Evolutionary conservation across 805 yeast species (phyloP), one percentile per base, ranked within the genome.

Genomic region (Blastobotrys mokoenaii): DNA sequence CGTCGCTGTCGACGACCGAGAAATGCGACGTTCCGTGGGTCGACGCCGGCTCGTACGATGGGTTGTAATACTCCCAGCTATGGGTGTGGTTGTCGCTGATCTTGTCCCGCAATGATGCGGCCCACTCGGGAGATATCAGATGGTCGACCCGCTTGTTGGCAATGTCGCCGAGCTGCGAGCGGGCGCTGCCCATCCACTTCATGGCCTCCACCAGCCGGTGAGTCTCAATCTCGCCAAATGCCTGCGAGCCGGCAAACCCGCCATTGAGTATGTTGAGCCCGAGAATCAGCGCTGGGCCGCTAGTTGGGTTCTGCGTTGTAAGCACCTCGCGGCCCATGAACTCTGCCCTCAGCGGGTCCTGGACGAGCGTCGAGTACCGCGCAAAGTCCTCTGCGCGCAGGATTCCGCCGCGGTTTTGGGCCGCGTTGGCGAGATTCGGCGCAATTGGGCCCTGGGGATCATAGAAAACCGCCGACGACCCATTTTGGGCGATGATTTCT

Each of bases 21-120:
- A 89, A 78, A 57, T 87, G 95, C 0, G 97, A 74, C 0, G 98
- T 90, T 1, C 98, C 98, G 57, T 85, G 84, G 1, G 90, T 84
- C n/a, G 83, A 84, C 43, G 76, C 77, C 33, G 79, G 67, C 54
- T 83, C 87, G 59, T 78, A 90, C 12, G 80, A 77, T 0, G 97
- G 97, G 30, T 79, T 70, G 59, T 90, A 90, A 49, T 77, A 80
- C 31, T 72, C 60, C 89, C 90, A 88, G 6, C 66, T 69, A 25
- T 73, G 56, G 0, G 97, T 90, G 40, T 62, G 61, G 36, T 64
- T 51, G 49, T 76, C 81, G 27, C 77, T 68, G 45, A 86, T 82
- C 45, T 73, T 73, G 0, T 56, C 46, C 2, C 64, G 60, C 0
- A 83, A 77, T 2, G 61, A 56, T 1, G 68, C 59, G 5, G 80